Evolutionary conservation across 2,329 filamentous ascomycete genomes (phyloP), one percentile per base, ranked within the genome.

Genomic region (Emericellopsis atlantica): DNA sequence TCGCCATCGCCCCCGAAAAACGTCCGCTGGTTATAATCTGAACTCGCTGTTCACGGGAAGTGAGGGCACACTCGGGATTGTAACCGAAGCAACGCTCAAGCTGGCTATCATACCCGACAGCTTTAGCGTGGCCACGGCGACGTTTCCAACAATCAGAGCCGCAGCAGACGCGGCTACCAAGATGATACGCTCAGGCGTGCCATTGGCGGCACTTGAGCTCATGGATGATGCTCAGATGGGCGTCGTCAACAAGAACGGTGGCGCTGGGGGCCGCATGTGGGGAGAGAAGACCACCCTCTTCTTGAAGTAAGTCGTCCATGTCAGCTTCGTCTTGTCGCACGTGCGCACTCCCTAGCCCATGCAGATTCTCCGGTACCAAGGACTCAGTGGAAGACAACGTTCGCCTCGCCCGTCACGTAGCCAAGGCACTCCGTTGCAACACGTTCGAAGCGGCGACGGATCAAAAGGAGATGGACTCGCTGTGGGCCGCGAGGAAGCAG

Each of bases 151-250:
- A 22, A 65, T 94, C 46, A 77, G 82, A 37, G 66, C 76, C 47
- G 87, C 87, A 2, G 86, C 85, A 81, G 14, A 73, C 81, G 54
- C 93, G 86, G 88, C 92, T 2, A 78, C 81, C 48, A 73, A 73
- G 41, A 85, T 95, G 10, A 88, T 95, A 4, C 76, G 76, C 36
- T 74, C 82, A 40, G 88, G 87, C 22, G 75, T 95, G 9, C 85
- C 84, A 23, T 80, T 95, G 34, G 88, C 89, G 1, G 89, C 89
- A 14, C 78, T 95, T 35, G 89, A 95, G 64, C 83, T 95, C 43
- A 69, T 95, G 22, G 89, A 95, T 62, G 88, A 94, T 55, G 81
- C 88, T 43, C 88, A 94, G 65, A 95, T 95, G 75, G 66, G 64
- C 50, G 74, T 70, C 55, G 77, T 81, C 61, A 79, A 81, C 61